These are phyloP conservation scores for Gymnopilus junonius DNA, from an alignment of 768 basidiomycete species.

Conservation along the genomic window DNA sequence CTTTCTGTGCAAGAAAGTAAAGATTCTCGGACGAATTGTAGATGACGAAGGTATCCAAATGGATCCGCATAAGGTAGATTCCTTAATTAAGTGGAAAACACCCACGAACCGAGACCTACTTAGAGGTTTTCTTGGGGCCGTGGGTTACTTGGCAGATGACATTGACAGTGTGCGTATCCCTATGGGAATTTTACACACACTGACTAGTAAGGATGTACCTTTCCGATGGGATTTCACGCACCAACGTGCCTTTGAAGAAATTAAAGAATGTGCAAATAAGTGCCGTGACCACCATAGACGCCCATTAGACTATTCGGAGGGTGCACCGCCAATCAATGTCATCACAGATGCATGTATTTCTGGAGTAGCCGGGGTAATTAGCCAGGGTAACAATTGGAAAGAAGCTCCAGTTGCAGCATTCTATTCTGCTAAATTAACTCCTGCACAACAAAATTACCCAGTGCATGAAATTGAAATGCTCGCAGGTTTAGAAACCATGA, in stretches of 20 bases:
- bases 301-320: slow-evolving; percentile 16
- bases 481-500: slow-evolving; percentile 38
- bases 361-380: slow-evolving; percentile 30
- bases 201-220: slow-evolving; percentile 22
- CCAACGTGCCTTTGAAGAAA: slow-evolving; percentile 34
- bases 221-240: slow-evolving; percentile 28
- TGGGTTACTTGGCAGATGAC: slow-evolving; percentile 33
- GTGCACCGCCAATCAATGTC: slow-evolving; percentile 25
- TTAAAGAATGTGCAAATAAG: slow-evolving; percentile 25
- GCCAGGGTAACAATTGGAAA: slow-evolving; percentile 25
- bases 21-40: slow-evolving; percentile 29
- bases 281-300: slow-evolving; percentile 22
- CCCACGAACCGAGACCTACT: slow-evolving; percentile 34
- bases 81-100: slow-evolving; percentile 32
- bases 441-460: slow-evolving; percentile 41
- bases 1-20: slow-evolving; percentile 31
- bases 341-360: slow-evolving; percentile 31
- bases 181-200: slow-evolving; percentile 32
- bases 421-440: slow-evolving; percentile 38
- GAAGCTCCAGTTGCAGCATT: slow-evolving; percentile 29
- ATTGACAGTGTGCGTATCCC: slow-evolving; percentile 33
- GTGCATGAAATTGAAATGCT: slow-evolving; percentile 43
- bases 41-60: slow-evolving; percentile 39
- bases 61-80: slow-evolving; percentile 46
- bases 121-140: slow-evolving; percentile 30